Evolutionary conservation across 2,329 filamentous ascomycete species (phyloP), one percentile per base, ranked within the genome.

Genomic region (Arachnomyces sp.): DNA sequence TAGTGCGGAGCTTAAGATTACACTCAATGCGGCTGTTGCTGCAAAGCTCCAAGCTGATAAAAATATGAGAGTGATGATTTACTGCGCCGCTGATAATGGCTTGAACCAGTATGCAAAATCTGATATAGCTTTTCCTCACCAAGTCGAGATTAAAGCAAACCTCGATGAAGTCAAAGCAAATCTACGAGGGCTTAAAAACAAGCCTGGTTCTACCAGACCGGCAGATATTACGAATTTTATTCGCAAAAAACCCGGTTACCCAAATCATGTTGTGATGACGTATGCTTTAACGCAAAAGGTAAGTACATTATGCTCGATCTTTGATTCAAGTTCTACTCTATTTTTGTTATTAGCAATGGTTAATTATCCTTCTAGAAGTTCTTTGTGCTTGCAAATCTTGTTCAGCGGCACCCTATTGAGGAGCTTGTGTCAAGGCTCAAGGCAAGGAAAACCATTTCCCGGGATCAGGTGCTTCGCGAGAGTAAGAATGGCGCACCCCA

Each of bases 271-370:
- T 45, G 78, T 84, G 43, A 82, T 98, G 62, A 94, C 87, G 31
- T 98, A 95, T 65, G 92, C 92, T 34, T 69, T 96, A 50, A 96
- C 92, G 11, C 75, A 77, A 47, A 95, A 94, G 80, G 88, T 79
- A 69, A 65, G 74, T 29, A 9, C 18, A 17, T 13, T 25, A 25
- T 25, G 21, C 21, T 25, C n/a, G n/a, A n/a, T n/a, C 30, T 44
- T 37, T 28, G 28, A 13, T 35, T 47, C 37, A 21, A 46, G 18
- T 31, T 2, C 6, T 31, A 31, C 13, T 17, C 34, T 38, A 31
- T 25, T 53, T 42, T 47, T 45, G 41, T 50, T 21, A 51, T 49
- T 31, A 36, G 43, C 43, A 33, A 31, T 18, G 37, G 34, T 30
- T 44, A 40, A 37, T 3, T 34, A 16, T 45, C 15, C 28, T 31